Evolutionary conservation across 2,329 filamentous ascomycete species (phyloP).

Genomic region (Ophiocordyceps camponoti-leonardi): DNA sequence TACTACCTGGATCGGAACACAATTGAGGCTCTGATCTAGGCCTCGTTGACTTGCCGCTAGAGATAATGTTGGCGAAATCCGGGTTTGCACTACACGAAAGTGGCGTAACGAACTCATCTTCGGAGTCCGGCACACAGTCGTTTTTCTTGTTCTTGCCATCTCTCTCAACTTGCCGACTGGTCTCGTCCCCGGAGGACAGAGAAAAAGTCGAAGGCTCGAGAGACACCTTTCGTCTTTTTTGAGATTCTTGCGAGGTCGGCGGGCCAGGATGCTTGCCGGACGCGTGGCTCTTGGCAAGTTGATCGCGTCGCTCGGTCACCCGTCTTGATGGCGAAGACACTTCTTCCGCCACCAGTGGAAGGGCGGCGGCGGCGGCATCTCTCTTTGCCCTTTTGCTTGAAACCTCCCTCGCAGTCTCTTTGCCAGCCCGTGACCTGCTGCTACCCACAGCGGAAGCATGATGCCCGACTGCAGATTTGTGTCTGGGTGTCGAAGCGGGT

Average conservation of each 20-base stretch:
- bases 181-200: neutral
- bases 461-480: constrained; percentile 6
- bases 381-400: neutral
- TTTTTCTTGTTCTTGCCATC: constrained; percentile 4
- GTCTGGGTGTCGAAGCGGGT: constrained; percentile 16
- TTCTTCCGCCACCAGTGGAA: constrained; percentile 6
- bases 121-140: constrained; percentile 34
- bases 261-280: constrained; percentile 5
- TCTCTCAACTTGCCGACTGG: constrained; percentile 2
- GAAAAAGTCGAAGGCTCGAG: neutral
- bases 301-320: constrained; percentile 3
- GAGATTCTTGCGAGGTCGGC: constrained; percentile 1
- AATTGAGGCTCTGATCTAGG: neutral
- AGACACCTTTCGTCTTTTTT: constrained; percentile 5
- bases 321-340: constrained; percentile 12
- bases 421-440: constrained; percentile 4
- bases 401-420: constrained; percentile 1
- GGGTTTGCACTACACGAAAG: constrained; percentile 8
- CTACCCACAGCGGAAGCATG: constrained; percentile 7
- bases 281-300: neutral
- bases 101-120: constrained; percentile 31
- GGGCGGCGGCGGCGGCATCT: neutral
- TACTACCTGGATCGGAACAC: no score
- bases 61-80: neutral
- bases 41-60: neutral